phyloP scores from a whole-genome alignment of 768 basidiomycete genomes.

The Trichaptum fuscoviolaceum region DNA sequence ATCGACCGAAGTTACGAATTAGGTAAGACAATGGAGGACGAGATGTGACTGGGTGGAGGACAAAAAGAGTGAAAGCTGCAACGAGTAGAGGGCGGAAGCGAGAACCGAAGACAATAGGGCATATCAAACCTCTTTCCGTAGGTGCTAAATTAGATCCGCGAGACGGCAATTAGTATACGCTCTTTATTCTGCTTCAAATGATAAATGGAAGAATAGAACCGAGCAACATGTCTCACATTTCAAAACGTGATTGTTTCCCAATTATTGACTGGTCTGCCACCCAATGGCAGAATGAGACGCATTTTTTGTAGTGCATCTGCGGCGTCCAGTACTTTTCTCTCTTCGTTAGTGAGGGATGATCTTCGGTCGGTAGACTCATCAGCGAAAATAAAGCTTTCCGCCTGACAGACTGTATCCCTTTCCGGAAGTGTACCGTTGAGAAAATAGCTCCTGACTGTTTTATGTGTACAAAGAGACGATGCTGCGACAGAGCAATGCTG shows the following conservation, averaged over 20 bases:
- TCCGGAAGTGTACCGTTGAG: constrained; percentile 33
- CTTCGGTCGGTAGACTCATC: neutral
- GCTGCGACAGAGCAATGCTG: constrained; percentile 30
- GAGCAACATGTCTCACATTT: too few species aligned
- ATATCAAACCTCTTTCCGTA: too few species aligned
- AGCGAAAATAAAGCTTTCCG: constrained; percentile 17
- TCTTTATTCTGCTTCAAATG: too few species aligned
- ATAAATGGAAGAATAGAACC: too few species aligned
- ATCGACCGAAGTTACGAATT: neutral
- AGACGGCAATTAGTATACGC: too few species aligned
- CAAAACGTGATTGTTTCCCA: too few species aligned
- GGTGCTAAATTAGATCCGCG: too few species aligned
- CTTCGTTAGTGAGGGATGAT: neutral
- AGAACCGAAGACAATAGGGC: too few species aligned
- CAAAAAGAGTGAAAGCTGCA: neutral
- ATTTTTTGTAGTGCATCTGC: neutral
- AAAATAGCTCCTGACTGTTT: constrained; percentile 35
- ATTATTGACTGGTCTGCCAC: neutral
- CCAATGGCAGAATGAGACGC: neutral
- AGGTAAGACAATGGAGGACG: neutral
- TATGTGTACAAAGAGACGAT: constrained; percentile 29
- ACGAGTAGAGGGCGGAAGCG: too few species aligned
- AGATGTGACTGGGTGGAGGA: neutral
- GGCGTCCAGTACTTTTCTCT: neutral
- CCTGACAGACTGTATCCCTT: constrained; percentile 34